Base-by-base conservation (phyloP, 2,329 filamentous ascomycete genomes). In the Ceratocystis cacaofunesta region DNA sequence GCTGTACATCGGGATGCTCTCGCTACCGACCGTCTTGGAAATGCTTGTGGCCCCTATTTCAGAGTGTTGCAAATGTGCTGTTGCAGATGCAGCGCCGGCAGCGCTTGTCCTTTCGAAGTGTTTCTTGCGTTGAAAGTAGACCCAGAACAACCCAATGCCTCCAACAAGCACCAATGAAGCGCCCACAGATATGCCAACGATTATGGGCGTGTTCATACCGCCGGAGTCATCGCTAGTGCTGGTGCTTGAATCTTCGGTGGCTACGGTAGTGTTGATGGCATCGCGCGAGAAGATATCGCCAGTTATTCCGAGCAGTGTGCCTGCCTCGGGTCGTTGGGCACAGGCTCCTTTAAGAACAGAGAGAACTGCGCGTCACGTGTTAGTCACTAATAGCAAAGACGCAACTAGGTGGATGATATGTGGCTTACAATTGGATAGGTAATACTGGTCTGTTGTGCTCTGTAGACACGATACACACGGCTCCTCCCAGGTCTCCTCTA, bases 101-200 rank as follows among this genome's bases (percentile, higher is more conserved):
- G 28, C 25, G 63, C 58, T 46, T 28, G 58, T 25, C 5, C 72
- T 69, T 10, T 22, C 4, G 46, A 73, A 73, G 43, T 61, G 61
- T 22, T 71, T 70, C 52, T 74, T 74, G 68, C 80, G 76, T 6
- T 78, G 76, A 69, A 78, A 79, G 72, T 84, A 78, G 1, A 82
- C 68, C 63, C 75, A 69, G 62, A 83, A 78, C 0, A 84, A 73
- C 1, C 71, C 75, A 0, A 73, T 68, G 1, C 75, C 76, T 0
- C 78, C 74, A 5, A 79, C 43, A 2, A 83, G 70, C 1, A 78
- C 70, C 0, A 80, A 72, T 0, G 74, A 74, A 5, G 75, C 77
- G 12, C 78, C 81, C 0, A 82, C 71, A 0, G 75, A 76, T 58
- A 85, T 83, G 19, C 81, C 82, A 0, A 79, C 78, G 17, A 83